Evolutionary conservation across 2,329 filamentous ascomycete species (phyloP).

Genomic region (Endothia cerciana): DNA sequence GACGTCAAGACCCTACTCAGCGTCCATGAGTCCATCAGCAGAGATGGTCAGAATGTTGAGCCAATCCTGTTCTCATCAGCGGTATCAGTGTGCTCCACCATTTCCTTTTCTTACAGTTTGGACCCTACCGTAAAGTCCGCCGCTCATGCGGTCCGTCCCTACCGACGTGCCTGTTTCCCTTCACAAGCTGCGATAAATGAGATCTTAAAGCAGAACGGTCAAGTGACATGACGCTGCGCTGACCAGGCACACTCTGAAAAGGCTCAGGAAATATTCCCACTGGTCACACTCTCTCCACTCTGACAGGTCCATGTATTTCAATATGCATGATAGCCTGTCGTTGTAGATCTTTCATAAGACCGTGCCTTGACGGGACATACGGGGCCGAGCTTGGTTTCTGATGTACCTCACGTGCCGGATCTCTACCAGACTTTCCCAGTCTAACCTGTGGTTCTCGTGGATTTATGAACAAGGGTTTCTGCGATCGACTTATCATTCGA

Average conservation of each 20-base stretch:
- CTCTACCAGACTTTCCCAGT: constrained; percentile 6
- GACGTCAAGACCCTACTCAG: neutral
- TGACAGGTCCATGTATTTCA: constrained; percentile 34
- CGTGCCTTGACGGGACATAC: neutral
- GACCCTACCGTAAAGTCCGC: constrained; percentile 26
- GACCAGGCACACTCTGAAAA: constrained; percentile 30
- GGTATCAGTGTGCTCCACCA: neutral
- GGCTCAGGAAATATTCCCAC: constrained; percentile 9
- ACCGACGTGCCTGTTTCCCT: constrained; percentile 44
- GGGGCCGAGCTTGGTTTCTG: neutral
- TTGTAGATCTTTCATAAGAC: constrained; percentile 20
- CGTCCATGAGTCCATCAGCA: neutral
- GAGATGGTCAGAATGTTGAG: neutral
- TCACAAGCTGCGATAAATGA: constrained; percentile 37
- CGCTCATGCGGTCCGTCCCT: constrained; percentile 47
- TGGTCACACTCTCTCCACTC: constrained; percentile 32
- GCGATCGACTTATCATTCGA: constrained; percentile 9
- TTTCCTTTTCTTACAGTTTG: constrained; percentile 27
- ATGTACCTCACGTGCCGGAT: constrained; percentile 14
- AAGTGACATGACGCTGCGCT: constrained; percentile 35
- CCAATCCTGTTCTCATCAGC: neutral
- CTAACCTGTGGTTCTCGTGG: neutral
- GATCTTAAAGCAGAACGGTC: constrained; percentile 33
- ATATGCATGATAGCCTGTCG: constrained; percentile 33
- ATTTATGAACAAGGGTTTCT: neutral